A percentile compares a stretch with the other conserved stretches of the same genome.
These are phyloP conservation scores for Eimeria sp. DNA, from an alignment of 169 alveolate species.

Conservation along the genomic window DNA sequence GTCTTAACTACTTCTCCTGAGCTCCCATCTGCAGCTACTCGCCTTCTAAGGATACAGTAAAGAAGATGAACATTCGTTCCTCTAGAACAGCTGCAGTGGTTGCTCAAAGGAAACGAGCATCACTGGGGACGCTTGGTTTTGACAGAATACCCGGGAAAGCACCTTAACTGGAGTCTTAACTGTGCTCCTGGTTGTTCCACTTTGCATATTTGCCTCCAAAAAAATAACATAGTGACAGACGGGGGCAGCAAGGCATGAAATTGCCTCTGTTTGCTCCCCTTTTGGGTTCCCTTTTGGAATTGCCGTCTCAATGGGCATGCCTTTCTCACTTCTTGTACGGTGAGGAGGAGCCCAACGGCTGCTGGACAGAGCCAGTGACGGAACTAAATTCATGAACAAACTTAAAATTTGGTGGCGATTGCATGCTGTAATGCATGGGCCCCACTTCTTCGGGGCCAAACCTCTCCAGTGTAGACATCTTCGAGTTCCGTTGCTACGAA, in stretches of 20 bases:
- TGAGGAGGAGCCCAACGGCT: background rate
- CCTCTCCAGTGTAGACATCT: no score
- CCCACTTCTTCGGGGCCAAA: background rate
- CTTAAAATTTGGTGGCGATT: background rate
- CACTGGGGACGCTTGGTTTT: background rate
- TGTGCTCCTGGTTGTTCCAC: background rate
- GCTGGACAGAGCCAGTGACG: background rate
- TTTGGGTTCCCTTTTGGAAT: constrained; percentile 21
- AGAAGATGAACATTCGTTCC: background rate
- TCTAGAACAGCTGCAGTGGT: background rate
- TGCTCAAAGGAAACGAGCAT: background rate
- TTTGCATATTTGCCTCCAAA: background rate
- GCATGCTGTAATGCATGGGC: background rate
- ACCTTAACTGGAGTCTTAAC: background rate
- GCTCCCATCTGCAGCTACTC: constrained; percentile 15
- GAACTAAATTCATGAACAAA: background rate
- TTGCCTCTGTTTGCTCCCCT: background rate
- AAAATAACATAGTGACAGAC: background rate
- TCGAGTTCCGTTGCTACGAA: background rate
- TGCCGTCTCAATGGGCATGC: background rate
- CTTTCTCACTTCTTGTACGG: background rate
- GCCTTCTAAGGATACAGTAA: background rate
- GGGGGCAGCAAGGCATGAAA: background rate
- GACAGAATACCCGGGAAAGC: background rate
- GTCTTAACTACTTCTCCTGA: constrained; percentile 97